Evolutionary conservation across 2,329 filamentous ascomycete genomes (phyloP).

Genomic region (Akanthomyces lecanii): DNA sequence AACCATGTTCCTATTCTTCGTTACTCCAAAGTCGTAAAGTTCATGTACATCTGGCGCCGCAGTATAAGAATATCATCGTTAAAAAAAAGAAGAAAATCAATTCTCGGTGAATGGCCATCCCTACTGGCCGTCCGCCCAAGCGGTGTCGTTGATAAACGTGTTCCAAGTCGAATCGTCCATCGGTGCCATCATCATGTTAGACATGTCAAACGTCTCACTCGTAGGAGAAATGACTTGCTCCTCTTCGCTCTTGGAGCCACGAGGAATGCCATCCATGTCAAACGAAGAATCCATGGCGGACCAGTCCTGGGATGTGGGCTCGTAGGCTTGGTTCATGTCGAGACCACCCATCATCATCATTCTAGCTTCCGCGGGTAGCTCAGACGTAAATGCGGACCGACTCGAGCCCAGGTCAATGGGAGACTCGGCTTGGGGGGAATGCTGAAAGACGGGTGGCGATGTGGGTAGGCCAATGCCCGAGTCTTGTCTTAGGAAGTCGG

Average conservation of each 20-base stretch:
- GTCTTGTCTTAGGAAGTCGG: background rate
- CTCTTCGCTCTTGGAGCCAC: background rate
- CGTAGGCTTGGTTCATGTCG: conserved; percentile 27
- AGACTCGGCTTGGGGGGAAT: conserved; percentile 20
- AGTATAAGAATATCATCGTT: background rate
- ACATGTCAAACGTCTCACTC: background rate
- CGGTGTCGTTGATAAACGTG: conserved; percentile 29
- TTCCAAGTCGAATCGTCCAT: conserved; percentile 30
- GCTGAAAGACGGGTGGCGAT: background rate
- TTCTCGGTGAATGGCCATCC: too few species aligned
- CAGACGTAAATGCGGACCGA: conserved; percentile 38
- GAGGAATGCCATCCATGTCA: background rate
- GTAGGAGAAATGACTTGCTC: conserved; percentile 6
- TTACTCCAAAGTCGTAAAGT: background rate
- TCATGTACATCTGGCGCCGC: background rate
- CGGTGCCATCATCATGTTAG: conserved; percentile 15
- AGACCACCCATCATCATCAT: conserved; percentile 37
- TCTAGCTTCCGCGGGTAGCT: conserved; percentile 40
- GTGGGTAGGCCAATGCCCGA: background rate
- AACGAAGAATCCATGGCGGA: conserved; percentile 14
- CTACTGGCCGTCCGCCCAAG: conserved; percentile 19
- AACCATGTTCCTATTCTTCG: background rate
- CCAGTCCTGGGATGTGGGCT: conserved; percentile 18
- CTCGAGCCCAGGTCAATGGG: conserved; percentile 21
- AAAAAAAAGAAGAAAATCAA: background rate